phyloP scores from a whole-genome alignment of 2,329 filamentous ascomycete species.

The Fusarium newnesense region DNA sequence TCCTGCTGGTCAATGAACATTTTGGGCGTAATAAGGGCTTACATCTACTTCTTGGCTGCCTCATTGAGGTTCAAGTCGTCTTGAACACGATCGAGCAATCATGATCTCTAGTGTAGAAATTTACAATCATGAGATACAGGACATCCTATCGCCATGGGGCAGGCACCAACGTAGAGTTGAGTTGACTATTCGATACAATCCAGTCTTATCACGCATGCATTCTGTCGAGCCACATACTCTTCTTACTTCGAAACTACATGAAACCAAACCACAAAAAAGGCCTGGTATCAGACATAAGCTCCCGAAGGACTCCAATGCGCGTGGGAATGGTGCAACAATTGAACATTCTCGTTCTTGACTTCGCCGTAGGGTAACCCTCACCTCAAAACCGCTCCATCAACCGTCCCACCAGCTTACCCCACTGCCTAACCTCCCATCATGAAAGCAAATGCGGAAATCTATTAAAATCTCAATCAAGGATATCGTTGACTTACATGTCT shows the following conservation, averaged over 20 bases:
- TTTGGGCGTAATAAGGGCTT: neutral
- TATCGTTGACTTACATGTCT: neutral
- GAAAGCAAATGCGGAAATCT: neutral
- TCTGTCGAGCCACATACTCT: neutral
- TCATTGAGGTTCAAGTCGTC: neutral
- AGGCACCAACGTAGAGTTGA: fast-evolving
- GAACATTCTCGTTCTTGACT: neutral
- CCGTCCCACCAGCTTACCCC: neutral
- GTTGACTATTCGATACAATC: fast-evolving
- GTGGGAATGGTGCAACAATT: neutral
- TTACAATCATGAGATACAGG: neutral
- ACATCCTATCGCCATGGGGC: no score
- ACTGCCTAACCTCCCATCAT: neutral
- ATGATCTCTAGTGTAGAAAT: neutral
- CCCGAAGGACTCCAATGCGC: no score
- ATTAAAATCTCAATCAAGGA: neutral
- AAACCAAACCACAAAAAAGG: fast-evolving
- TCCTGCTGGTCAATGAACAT: neutral
- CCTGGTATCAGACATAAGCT: fast-evolving
- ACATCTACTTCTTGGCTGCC: neutral
- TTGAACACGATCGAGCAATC: neutral
- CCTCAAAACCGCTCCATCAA: neutral
- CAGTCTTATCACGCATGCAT: neutral
- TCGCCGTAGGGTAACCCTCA: neutral
- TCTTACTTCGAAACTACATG: no score